Evolutionary conservation across 2,329 filamentous ascomycete species (phyloP), one percentile per base, ranked within the genome.

Genomic region (Cercospora brassicicola): DNA sequence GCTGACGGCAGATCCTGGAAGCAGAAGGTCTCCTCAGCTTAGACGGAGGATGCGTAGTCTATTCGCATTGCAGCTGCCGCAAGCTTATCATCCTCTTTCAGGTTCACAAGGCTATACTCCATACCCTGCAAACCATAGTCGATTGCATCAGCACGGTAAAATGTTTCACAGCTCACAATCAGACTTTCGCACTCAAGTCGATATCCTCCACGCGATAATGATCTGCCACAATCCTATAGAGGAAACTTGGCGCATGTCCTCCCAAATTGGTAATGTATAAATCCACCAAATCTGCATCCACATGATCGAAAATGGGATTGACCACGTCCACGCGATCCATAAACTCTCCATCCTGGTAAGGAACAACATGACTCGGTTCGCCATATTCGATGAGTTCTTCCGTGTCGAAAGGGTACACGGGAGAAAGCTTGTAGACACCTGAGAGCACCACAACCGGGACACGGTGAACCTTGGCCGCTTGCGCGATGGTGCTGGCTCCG

Each of bases 341-440:
- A 74, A 97, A 86, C 45, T 89, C 85, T 5, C 92, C 93, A 70
- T 97, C 90, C 20, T 91, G 87, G 77, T 92, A 97, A 45, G 85
- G 86, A 53, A 95, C 87, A 66, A 93, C 90, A 72, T 87, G 90
- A 64, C 90, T 89, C 1, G 93, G 88, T 77, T 94, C 89, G 15
- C 93, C 94, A 82, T 93, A 93, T 81, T 97, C 94, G 67, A 97
- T 91, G 69, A 96, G 82, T 4, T 89, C 88, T 71, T 93, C 90
- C 63, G 91, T 89, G 75, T 95, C 89, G 75, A 93, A 94, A 0
- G 93, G 91, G 75, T 93, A 94, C 67, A 96, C 89, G 0, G 95
- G 94, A 73, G 92, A 96, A 65, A 99, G 87, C 81, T 96, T 96
- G 84, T 97, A 98, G 20, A 98, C 90, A 33, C 93, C 94, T 62